Base-by-base conservation (phyloP, 2,329 filamentous ascomycete species). In the Xylaria sp. region DNA sequence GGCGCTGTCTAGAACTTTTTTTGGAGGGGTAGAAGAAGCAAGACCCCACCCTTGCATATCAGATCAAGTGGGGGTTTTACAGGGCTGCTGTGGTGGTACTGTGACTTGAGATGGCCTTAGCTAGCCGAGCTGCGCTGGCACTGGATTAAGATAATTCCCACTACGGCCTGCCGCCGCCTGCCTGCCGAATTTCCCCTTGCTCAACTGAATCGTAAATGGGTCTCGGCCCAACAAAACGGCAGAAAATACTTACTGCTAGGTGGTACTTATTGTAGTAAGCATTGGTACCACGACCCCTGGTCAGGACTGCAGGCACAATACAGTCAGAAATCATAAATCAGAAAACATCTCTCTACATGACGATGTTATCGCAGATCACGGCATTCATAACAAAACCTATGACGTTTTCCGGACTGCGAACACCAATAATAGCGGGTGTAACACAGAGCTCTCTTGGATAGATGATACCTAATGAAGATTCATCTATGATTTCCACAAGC, bases 261-360 rank as follows among this genome's bases (percentile, higher is more conserved):
- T n/a, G 8, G 46, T 18, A 23, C n/a, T 3, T 20, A 55, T 51
- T 51, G 55, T 72, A 72, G 70, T 70, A 70, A 68, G 69, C 69
- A 69, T 62, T 33, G 25, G 64, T 41, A 60, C 65, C 49, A 65
- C 43, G 41, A 43, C 36, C 46, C 65, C 54, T 59, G 52, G 52
- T 49, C 18, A 51, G 52, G 52, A 28, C 52, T 55, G 52, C 13
- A 25, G 18, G 12, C 23, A 48, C 13, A 20, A 64, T 71, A 72
- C 70, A 72, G 70, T 72, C 68, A 72, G 70, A 72, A 62, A 28
- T 28, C 28, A 28, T 3, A 28, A 69, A 39, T 62, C 49, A 23
- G 20, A 28, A 54, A 28, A 18, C 51, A 15, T 15, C 43, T 28
- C 23, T 48, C 43, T 48, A 48, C 18, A 48, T 20, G 6, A 20